Evolutionary conservation across 805 yeast species (phyloP).

Genomic region (Komagataella pseudopastoris): DNA sequence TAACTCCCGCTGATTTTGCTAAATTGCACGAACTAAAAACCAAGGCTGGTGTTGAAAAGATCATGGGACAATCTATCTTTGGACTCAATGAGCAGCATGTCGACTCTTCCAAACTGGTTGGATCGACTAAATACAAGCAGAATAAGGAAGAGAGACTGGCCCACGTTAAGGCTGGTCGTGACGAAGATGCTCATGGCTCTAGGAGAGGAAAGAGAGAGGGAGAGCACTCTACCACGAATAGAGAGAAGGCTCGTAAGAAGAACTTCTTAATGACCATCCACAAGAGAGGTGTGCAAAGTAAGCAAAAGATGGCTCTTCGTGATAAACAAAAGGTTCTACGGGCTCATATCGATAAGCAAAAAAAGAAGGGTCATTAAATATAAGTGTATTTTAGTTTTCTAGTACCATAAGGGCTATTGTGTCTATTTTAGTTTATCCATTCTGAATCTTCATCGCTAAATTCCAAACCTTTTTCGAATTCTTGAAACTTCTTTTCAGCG

Average conservation of each 20-base stretch:
- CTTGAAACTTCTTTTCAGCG: conserved; percentile 24
- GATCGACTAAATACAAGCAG: conserved; percentile 72
- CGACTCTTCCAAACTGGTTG: conserved; percentile 65
- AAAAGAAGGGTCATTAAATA: conserved; percentile 54
- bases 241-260: conserved; percentile 96
- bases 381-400: background rate
- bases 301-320: conserved; percentile 76
- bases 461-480: conserved; percentile 19
- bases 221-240: conserved; percentile 83
- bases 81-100: conserved; percentile 66
- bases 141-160: conserved; percentile 85
- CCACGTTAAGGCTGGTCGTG: conserved; percentile 79
- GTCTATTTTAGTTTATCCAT: background rate
- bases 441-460: conserved; percentile 16
- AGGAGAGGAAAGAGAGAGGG: conserved; percentile 68
- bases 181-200: conserved; percentile 84
- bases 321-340: conserved; percentile 79
- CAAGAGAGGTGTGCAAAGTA: conserved; percentile 88
- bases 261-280: conserved; percentile 98
- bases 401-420: background rate
- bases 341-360: conserved; percentile 83
- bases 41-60: conserved; percentile 75
- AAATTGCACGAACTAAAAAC: conserved; percentile 78
- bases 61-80: conserved; percentile 41
- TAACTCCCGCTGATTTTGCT: conserved; percentile 97